Evolutionary conservation across 306 rosid genomes (phyloP), one percentile per base, ranked within the genome.

Genomic region (Medicago arabica): DNA sequence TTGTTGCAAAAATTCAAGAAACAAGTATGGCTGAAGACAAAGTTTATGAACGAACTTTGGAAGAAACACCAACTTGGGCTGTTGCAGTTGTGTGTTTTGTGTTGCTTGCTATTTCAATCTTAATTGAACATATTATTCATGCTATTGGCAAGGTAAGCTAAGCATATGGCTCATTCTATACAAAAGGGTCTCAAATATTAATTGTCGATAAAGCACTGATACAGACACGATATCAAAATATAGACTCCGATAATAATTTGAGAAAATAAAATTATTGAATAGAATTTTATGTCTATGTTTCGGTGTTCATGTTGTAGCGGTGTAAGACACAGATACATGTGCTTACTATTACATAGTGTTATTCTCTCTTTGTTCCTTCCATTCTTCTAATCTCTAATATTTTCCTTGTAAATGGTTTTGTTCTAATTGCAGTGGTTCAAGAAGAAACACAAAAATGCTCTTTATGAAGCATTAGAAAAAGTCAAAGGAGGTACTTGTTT

Each of bases 41-140:
- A 65, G 80, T 84, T 76, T 77, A 88, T 40, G 74, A 82, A 18
- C 58, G 82, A 66, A 76, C 82, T 2, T 58, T 82, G 7, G 85
- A 82, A 80, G 82, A 82, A 76, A 82, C 85, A 16, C 91, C 96
- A 69, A 92, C 98, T 2, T 92, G 98, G 98, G 96, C 98, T 16
- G 94, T 92, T 74, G 92, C 94, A 0, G 91, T 80, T 69, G 94
- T 92, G 69, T 87, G 93, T 72, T 83, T 92, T 75, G 85, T 86
- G 60, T 25, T 92, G 81, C 83, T 92, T 75, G 75, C 68, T 41
- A 63, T 88, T 72, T 92, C 98, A 21, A 82, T 92, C 69, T 17
- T 79, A 78, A 87, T 88, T 41, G 98, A 92, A 77, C 83, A 82
- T 73, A 47, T 78, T 64, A 84, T 90, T 65, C 93, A 92, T 65